phyloP scores from a whole-genome alignment of 495 filamentous ascomycete genomes.

The Talaromyces thailandensis region DNA sequence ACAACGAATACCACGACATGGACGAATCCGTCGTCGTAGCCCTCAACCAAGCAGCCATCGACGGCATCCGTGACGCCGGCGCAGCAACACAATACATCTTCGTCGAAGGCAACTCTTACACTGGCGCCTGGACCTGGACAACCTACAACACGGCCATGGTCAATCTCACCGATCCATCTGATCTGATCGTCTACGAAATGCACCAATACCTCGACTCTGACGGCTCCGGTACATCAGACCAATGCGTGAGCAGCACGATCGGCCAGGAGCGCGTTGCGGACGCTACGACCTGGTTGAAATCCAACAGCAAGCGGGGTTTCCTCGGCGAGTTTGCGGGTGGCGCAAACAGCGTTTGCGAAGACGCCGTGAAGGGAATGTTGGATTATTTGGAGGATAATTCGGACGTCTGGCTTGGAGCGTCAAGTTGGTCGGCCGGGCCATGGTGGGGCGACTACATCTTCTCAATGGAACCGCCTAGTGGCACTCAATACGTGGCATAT shows the following conservation, averaged over 20 bases:
- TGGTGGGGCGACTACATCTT: conserved; percentile 51
- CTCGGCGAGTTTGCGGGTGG: conserved; percentile 68
- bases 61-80: conserved; percentile 59
- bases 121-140: conserved; percentile 52
- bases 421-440: conserved; percentile 65
- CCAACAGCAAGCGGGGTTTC: conserved; percentile 57
- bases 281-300: conserved; percentile 61
- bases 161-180: conserved; percentile 45
- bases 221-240: conserved; percentile 46
- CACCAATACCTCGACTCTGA: conserved; percentile 45
- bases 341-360: conserved; percentile 53
- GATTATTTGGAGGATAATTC: conserved; percentile 31
- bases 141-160: conserved; percentile 25
- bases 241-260: conserved; percentile 53
- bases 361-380: conserved; percentile 56
- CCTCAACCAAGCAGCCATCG: conserved; percentile 68
- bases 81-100: conserved; percentile 68
- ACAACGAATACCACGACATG: conserved; percentile 73
- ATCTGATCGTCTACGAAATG: conserved; percentile 53
- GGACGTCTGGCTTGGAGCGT: conserved; percentile 65
- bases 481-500: conserved; percentile 8
- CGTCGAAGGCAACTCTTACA: conserved; percentile 61
- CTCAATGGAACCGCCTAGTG: conserved; percentile 48
- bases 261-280: conserved; percentile 52
- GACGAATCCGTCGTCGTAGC: conserved; percentile 56